Evolutionary conservation across 805 yeast genomes (phyloP).

Genomic region (Yarrowia sp.): DNA sequence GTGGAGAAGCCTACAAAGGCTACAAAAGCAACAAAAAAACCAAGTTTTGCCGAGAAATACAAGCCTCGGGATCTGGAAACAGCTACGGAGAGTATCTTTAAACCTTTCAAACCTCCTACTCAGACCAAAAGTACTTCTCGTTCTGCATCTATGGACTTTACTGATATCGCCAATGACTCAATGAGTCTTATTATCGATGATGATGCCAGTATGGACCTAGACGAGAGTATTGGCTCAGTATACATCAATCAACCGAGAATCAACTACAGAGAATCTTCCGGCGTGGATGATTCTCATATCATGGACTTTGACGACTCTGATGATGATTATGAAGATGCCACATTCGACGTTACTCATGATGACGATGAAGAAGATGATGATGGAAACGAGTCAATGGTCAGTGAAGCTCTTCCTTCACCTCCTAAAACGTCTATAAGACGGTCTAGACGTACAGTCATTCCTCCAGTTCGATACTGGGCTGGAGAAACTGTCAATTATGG

Average conservation of each 20-base stretch:
- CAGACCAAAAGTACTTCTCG: not conserved
- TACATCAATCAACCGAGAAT: not conserved
- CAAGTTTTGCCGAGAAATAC: not conserved
- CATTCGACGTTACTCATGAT: not conserved
- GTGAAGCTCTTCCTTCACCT: conserved; percentile 5
- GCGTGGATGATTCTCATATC: not conserved
- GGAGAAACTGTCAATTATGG: conserved; percentile 71
- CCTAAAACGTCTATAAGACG: conserved; percentile 47
- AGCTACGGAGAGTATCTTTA: not conserved
- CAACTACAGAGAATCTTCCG: not conserved
- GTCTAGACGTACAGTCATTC: conserved; percentile 51
- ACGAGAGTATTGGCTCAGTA: not conserved
- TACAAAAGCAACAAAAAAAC: not conserved
- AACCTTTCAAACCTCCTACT: not conserved
- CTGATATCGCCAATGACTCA: not conserved
- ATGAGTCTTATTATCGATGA: no score
- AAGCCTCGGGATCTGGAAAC: not conserved
- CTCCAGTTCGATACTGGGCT: conserved; percentile 81
- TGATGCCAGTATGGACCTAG: not conserved
- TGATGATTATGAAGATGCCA: not conserved
- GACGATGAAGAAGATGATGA: not conserved
- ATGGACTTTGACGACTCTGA: not conserved
- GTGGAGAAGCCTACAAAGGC: not conserved
- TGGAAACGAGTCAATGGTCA: not conserved
- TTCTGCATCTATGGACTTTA: not conserved